Evolutionary conservation across 2,329 filamentous ascomycete species (phyloP).

Genomic region (Fusarium nelsonii): DNA sequence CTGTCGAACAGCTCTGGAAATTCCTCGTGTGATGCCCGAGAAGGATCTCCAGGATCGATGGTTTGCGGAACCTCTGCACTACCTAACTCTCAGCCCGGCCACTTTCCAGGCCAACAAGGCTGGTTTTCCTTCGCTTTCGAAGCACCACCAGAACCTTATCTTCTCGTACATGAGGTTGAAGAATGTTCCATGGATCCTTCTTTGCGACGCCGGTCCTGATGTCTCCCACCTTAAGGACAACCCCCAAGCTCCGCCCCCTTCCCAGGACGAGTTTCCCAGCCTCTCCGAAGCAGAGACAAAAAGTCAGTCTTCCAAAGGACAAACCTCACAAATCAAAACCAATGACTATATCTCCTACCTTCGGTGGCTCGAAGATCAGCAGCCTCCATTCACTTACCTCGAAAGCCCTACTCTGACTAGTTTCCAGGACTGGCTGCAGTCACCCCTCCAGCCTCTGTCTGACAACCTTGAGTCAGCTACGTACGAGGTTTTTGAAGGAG

Average conservation of each 20-base stretch:
- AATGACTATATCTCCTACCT: constrained; percentile 79
- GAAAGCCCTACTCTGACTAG: constrained; percentile 66
- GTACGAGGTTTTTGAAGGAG: constrained; percentile 98
- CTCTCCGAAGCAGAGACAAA: constrained; percentile 72
- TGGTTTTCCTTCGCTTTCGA: constrained; percentile 72
- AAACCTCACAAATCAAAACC: constrained; percentile 44
- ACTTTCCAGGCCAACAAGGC: constrained; percentile 71
- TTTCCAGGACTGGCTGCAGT: constrained; percentile 95
- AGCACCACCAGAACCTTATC: constrained; percentile 71
- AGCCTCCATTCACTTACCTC: constrained; percentile 70
- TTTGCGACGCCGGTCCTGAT: constrained; percentile 71
- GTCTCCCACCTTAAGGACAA: constrained; percentile 50
- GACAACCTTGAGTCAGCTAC: constrained; percentile 98
- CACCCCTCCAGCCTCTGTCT: constrained; percentile 91
- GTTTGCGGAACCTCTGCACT: constrained; percentile 76
- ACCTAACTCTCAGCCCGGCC: constrained; percentile 66
- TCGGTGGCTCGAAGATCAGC: constrained; percentile 84
- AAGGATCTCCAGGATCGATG: constrained; percentile 73
- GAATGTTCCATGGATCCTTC: constrained; percentile 70
- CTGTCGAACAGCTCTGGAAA: constrained; percentile 61
- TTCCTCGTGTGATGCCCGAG: constrained; percentile 70
- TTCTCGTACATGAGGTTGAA: constrained; percentile 74
- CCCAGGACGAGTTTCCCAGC: constrained; percentile 73
- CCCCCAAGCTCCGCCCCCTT: constrained; percentile 47
- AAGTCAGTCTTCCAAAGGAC: constrained; percentile 42